These are phyloP conservation scores for Monilinia vaccinii-corymbosi DNA, from an alignment of 2,329 filamentous ascomycete species.

Conservation along the genomic window DNA sequence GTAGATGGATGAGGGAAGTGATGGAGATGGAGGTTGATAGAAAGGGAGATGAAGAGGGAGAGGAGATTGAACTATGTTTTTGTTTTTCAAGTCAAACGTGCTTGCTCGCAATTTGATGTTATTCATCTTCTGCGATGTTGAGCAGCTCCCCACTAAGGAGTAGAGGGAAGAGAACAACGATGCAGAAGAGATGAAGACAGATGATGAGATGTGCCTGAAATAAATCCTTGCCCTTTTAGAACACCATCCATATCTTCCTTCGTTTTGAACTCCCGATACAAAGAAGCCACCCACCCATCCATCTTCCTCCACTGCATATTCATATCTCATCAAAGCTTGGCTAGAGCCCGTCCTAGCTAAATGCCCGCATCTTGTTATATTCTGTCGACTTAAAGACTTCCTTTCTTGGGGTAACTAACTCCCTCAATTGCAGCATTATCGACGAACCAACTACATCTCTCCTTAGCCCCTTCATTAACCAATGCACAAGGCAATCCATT, in stretches of 20 bases:
- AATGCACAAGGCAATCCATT: constrained; percentile 72
- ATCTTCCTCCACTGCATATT: neutral
- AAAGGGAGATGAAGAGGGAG: no score
- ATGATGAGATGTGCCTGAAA: neutral
- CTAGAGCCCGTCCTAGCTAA: neutral
- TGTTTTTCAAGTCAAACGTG: neutral
- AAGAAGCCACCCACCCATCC: neutral
- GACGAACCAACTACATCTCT: constrained; percentile 92
- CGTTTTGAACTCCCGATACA: neutral
- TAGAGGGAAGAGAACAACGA: neutral
- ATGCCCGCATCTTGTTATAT: neutral
- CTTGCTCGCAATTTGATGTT: neutral
- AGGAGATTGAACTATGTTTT: neutral
- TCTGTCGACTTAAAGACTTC: constrained; percentile 42
- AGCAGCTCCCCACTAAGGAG: neutral
- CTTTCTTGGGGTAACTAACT: constrained; percentile 70
- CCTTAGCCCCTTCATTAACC: constrained; percentile 75
- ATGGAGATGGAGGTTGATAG: no score
- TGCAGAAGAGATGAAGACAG: neutral
- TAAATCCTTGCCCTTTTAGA: neutral
- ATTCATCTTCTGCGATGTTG: neutral
- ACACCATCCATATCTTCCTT: neutral
- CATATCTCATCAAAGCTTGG: neutral
- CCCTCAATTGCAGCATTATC: constrained; percentile 79
- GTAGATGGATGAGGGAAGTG: no score